These are phyloP conservation scores for Alternaria metachromatica DNA, from an alignment of 2,329 filamentous ascomycete species.

Conservation along the genomic window DNA sequence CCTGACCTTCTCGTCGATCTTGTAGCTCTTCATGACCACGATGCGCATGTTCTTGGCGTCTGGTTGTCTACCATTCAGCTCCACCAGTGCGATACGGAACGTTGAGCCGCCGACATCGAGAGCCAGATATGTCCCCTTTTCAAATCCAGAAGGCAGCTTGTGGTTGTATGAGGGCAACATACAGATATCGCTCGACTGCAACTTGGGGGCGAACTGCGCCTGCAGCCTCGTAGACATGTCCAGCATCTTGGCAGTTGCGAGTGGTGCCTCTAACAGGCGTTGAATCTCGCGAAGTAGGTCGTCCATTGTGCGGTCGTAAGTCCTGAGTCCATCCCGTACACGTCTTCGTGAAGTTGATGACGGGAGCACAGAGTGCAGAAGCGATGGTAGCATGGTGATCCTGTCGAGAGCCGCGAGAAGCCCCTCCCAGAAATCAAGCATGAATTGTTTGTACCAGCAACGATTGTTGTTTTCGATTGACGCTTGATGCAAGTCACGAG, in stretches of 20 bases:
- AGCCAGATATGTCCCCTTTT: constrained; percentile 66
- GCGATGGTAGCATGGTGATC: constrained; percentile 50
- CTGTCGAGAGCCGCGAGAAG: constrained; percentile 47
- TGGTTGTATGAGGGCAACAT: constrained; percentile 72
- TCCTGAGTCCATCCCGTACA: constrained; percentile 48
- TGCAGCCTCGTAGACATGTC: constrained; percentile 55
- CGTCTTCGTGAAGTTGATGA: constrained; percentile 43
- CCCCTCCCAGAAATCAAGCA: constrained; percentile 51
- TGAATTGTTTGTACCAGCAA: constrained; percentile 44
- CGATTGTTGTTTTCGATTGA: constrained; percentile 22
- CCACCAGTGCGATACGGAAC: constrained; percentile 67
- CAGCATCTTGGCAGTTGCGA: constrained; percentile 51
- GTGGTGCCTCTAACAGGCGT: constrained; percentile 52
- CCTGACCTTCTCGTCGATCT: constrained; percentile 64
- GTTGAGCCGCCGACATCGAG: constrained; percentile 72
- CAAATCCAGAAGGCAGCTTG: constrained; percentile 64
- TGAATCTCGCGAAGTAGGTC: constrained; percentile 54
- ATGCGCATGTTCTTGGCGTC: constrained; percentile 60
- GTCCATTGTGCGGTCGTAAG: constrained; percentile 56
- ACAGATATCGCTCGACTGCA: constrained; percentile 64
- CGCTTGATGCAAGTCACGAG: constrained; percentile 25
- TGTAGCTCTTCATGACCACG: constrained; percentile 60
- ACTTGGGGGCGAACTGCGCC: constrained; percentile 61
- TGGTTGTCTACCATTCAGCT: constrained; percentile 58
- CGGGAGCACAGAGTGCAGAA: constrained; percentile 48